Base-by-base conservation (phyloP, 1,284 basidiomycete species). In the Ustilago crameri region DNA sequence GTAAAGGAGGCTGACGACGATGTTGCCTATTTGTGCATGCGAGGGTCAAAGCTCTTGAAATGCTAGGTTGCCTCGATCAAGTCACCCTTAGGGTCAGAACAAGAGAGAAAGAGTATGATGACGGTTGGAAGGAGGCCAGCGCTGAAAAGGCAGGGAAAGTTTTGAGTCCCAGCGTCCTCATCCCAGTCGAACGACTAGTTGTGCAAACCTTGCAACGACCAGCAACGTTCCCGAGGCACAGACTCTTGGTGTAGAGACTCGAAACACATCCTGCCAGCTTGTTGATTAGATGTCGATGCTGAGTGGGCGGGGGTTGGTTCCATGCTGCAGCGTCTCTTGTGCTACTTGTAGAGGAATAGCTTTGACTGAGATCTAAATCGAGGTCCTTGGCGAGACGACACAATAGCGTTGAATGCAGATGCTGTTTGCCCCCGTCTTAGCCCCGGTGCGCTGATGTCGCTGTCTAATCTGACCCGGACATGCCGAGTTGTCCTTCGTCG, bases 1-100 rank as follows among this genome's bases (percentile, higher is more conserved):
- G 61, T 54, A 62, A 35, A 49, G 12, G 30, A n/a, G n/a, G 45
- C 30, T 62, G 65, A 56, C 59, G 48, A 27, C 27, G 38, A 37
- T 54, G 55, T 50, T 68, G 65, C 65, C 65, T 68, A 45, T 64
- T 52, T 56, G 61, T 63, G 56, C 70, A 63, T 68, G 65, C 64
- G 70, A 73, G 70, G 70, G 53, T 68, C 70, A 57, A 59, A 66
- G 69, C 69, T 62, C 67, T 70, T 69, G 66, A 64, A 62, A 62
- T 66, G 69, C 69, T 66, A 72, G 52, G 69, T 72, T 72, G 69
- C 69, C 69, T 72, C 69, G 63, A 72, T 67, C 69, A 72, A 72
- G 69, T 72, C 69, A 67, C 69, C 69, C 69, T 58, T 58, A 18
- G 60, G 53, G 54, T 56, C 58, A 46, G 50, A 66, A 59, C 54